Percentiles rank a stretch among this genome's conserved stretches.
These are phyloP conservation scores for Inga leiocalycina DNA, from an alignment of 306 rosid genomes.

Conservation along the genomic window DNA sequence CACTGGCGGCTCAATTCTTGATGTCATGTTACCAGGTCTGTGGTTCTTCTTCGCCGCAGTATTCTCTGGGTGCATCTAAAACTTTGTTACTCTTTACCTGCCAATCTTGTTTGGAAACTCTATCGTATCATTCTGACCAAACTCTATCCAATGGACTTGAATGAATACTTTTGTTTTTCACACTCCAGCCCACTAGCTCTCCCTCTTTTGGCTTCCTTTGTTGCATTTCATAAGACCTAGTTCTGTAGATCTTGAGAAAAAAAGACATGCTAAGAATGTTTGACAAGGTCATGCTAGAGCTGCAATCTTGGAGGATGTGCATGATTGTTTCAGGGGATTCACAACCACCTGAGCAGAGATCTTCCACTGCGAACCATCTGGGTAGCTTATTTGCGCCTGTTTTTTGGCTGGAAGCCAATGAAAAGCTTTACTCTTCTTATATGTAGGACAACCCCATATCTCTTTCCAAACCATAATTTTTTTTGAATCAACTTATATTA, in stretches of 20 bases:
- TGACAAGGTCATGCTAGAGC: neutral
- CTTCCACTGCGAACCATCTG: neutral
- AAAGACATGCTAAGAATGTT: neutral
- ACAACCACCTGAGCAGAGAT: neutral
- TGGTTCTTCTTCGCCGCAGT: neutral
- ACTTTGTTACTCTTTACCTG: neutral
- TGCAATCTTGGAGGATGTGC: neutral
- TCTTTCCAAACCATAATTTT: neutral
- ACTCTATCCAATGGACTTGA: neutral
- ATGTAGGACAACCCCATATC: neutral
- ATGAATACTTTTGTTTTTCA: neutral
- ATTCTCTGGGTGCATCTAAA: neutral
- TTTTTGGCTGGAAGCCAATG: neutral
- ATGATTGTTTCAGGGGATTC: neutral
- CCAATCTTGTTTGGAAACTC: neutral
- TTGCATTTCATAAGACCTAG: neutral
- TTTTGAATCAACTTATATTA: neutral
- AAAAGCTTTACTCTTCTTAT: too few relatives aligned
- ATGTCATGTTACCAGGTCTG: neutral
- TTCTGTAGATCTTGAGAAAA: neutral
- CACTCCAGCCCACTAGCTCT: neutral
- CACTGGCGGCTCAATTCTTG: neutral
- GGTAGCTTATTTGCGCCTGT: neutral
- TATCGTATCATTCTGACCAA: neutral
- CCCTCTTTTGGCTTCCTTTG: neutral